Percentiles rank a stretch among this genome's conserved stretches.
phyloP scores from a whole-genome alignment of 1,284 basidiomycete species.

The Ustilago lituana region DNA sequence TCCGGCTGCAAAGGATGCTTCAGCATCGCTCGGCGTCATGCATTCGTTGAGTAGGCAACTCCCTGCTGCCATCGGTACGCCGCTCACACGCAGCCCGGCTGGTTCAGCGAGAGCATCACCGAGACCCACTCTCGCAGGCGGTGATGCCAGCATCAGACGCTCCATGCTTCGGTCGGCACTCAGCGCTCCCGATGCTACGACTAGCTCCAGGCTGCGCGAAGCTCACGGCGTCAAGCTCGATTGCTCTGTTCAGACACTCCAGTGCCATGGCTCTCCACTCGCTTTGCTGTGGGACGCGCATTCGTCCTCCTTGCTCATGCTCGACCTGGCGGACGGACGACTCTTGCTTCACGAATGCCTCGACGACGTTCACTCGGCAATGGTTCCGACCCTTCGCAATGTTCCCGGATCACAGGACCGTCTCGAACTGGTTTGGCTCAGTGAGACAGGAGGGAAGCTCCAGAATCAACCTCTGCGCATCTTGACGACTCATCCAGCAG shows the following conservation, averaged over 20 bases:
- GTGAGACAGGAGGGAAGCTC: conserved; percentile 11
- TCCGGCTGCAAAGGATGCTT: not conserved
- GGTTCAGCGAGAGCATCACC: conserved; percentile 35
- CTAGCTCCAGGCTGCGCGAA: conserved; percentile 18
- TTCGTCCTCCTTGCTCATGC: conserved; percentile 16
- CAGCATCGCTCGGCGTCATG: conserved; percentile 24
- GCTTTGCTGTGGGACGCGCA: conserved; percentile 36
- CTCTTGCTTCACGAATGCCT: conserved; percentile 24
- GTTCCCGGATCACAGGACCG: not conserved
- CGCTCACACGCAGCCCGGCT: conserved; percentile 34
- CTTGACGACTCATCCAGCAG: not conserved
- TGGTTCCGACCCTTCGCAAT: conserved; percentile 2
- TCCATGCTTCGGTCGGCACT: conserved; percentile 33
- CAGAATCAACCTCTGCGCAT: conserved; percentile 5
- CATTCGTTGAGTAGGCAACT: conserved; percentile 34
- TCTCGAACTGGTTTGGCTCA: conserved; percentile 27
- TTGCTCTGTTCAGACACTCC: conserved; percentile 13
- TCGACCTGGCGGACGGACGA: conserved; percentile 16
- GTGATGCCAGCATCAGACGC: conserved; percentile 23
- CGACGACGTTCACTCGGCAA: conserved; percentile 17
- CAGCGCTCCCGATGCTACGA: conserved; percentile 16
- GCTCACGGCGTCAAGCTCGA: conserved; percentile 22
- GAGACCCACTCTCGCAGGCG: conserved; percentile 12
- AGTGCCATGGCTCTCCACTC: not conserved
- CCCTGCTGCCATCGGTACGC: conserved; percentile 30